Evolutionary conservation across 805 yeast genomes (phyloP).

Genomic region (Yarrowia sp.): DNA sequence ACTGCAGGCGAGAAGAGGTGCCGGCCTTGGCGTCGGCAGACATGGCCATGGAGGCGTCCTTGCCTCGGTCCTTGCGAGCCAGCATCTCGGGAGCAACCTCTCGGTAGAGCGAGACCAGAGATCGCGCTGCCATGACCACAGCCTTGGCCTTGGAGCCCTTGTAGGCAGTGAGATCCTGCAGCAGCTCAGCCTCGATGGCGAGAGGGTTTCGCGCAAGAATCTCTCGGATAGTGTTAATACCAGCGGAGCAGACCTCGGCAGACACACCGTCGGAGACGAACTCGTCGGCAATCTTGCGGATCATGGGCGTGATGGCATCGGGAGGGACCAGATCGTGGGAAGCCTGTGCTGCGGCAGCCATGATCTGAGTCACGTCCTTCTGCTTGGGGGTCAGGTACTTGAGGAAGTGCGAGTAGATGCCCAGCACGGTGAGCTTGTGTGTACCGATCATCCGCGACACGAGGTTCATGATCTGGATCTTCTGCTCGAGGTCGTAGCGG

Average conservation of each 20-base stretch:
- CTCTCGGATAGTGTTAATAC: slow-evolving; percentile 92
- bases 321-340: slow-evolving; percentile 98
- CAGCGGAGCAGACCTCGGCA: slow-evolving; percentile 97
- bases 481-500: slow-evolving; percentile 80
- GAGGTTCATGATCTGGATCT: slow-evolving; percentile 81
- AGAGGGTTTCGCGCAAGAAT: slow-evolving; percentile 90
- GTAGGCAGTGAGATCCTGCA: slow-evolving; percentile 88
- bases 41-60: slow-evolving; percentile 79
- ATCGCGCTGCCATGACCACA: slow-evolving; percentile 91
- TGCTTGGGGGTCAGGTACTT: slow-evolving; percentile 94
- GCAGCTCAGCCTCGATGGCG: slow-evolving; percentile 81
- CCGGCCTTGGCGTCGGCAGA: slow-evolving; percentile 43
- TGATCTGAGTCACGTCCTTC: slow-evolving; percentile 85
- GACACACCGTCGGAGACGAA: slow-evolving; percentile 98
- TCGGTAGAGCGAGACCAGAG: slow-evolving; percentile 80
- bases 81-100: slow-evolving; percentile 97
- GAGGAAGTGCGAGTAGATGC: slow-evolving; percentile 82
- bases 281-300: slow-evolving; percentile 93
- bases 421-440: slow-evolving; percentile 86
- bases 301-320: slow-evolving; percentile 73
- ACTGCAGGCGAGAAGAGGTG: slow-evolving; percentile 38
- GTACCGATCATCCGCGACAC: slow-evolving; percentile 89
- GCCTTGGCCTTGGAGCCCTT: slow-evolving; percentile 92
- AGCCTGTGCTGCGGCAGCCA: slow-evolving; percentile 97
- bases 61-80: slow-evolving; percentile 86